phyloP scores from a whole-genome alignment of 352 stramenopile species.

The Globisporangium ultimum region DNA sequence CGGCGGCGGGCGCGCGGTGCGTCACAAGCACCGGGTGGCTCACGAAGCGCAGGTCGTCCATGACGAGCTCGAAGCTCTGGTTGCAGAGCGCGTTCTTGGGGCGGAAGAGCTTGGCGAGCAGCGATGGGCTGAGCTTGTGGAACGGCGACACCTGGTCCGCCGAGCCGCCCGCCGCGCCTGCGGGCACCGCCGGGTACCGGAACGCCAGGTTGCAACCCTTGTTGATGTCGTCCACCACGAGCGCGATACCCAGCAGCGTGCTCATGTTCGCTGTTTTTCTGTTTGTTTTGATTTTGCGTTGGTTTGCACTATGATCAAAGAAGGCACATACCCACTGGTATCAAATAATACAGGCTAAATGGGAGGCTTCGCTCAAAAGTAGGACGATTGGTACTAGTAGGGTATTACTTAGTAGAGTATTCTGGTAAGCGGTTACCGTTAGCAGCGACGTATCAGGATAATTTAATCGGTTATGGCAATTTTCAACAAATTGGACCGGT shows the following conservation, averaged over 20 bases:
- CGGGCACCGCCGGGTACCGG: conserved; percentile 64
- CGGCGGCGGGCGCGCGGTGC: conserved; percentile 18
- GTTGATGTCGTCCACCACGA: conserved; percentile 88
- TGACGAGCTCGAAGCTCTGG: conserved; percentile 84
- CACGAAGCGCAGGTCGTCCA: conserved; percentile 85
- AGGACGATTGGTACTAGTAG: too few relatives aligned
- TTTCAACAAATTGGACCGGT: too few relatives aligned
- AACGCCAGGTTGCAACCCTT: conserved; percentile 87
- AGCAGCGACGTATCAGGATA: too few relatives aligned
- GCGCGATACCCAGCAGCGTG: conserved; percentile 62
- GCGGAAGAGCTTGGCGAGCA: conserved; percentile 85
- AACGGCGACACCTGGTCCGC: conserved; percentile 61
- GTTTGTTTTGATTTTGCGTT: background rate
- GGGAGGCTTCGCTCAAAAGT: too few relatives aligned
- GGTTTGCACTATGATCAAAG: too few relatives aligned
- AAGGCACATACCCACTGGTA: too few relatives aligned
- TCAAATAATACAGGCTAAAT: background rate
- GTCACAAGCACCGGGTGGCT: conserved; percentile 82
- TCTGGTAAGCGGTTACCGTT: too few relatives aligned
- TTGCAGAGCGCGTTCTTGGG: conserved; percentile 88
- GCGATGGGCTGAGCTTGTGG: conserved; percentile 65
- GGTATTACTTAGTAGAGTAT: too few relatives aligned
- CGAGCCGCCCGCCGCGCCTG: conserved; percentile 4
- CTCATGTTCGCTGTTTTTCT: conserved; percentile 16
- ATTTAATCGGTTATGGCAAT: too few relatives aligned